Percentiles rank a stretch among this genome's conserved stretches.
Conservation (phyloP, 306 rosid species). For the Corylus americana region DNA sequence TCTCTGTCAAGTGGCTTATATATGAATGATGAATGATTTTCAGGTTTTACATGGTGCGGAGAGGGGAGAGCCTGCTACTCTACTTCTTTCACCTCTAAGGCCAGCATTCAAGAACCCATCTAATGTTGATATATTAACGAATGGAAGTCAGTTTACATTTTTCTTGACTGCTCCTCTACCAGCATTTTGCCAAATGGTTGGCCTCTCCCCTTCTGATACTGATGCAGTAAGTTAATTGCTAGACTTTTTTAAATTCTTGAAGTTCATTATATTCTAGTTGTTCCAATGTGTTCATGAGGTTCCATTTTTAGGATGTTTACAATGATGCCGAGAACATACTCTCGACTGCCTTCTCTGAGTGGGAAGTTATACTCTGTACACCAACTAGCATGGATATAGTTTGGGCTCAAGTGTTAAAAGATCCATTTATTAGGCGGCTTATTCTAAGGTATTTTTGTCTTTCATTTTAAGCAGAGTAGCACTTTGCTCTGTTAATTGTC, state of each 20-base stretch:
- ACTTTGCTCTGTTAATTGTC: neutral
- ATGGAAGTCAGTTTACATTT: constrained; percentile 91
- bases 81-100: constrained; percentile 87
- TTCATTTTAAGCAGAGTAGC: constrained; percentile 19
- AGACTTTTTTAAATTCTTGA: constrained; percentile 2
- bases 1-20: constrained; percentile 21
- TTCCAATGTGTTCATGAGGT: constrained; percentile 27
- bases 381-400: constrained; percentile 77
- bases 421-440: constrained; percentile 87
- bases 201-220: constrained; percentile 44
- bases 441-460: constrained; percentile 65
- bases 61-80: constrained; percentile 84
- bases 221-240: constrained; percentile 59
- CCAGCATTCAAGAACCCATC: constrained; percentile 63
- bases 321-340: constrained; percentile 79
- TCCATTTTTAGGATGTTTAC: constrained; percentile 58
- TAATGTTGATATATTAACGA: constrained; percentile 47
- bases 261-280: constrained; percentile 20
- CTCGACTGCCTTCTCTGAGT: constrained; percentile 71
- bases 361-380: constrained; percentile 86
- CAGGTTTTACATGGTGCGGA: constrained; percentile 91
- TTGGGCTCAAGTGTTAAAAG: constrained; percentile 89
- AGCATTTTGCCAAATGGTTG: constrained; percentile 91
- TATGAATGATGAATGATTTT: constrained; percentile 28
- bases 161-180: constrained; percentile 92